Evolutionary conservation across 1,284 basidiomycete species (phyloP).

Genomic region (Tylopilus sp.): DNA sequence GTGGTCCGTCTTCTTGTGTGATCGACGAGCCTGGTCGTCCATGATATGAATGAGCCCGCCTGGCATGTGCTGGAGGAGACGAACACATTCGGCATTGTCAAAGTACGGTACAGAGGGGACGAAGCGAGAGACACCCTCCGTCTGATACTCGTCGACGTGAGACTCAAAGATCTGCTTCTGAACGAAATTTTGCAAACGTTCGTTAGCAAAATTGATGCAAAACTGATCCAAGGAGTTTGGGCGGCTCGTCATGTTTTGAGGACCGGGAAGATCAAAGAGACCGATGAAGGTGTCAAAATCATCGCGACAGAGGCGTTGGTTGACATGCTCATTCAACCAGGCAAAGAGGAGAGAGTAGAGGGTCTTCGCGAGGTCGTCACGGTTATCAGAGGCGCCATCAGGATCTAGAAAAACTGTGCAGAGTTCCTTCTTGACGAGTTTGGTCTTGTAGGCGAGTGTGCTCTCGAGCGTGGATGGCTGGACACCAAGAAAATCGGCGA

Average conservation of each 20-base stretch:
- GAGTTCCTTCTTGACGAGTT: conserved; percentile 89
- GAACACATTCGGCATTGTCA: conserved; percentile 92
- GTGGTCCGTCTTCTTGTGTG: conserved; percentile 87
- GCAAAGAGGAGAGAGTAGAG: conserved; percentile 94
- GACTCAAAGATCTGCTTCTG: conserved; percentile 79
- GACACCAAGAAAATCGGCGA: conserved; percentile 91
- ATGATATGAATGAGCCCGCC: conserved; percentile 95
- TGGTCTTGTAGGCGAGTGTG: conserved; percentile 89
- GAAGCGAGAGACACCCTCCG: conserved; percentile 76
- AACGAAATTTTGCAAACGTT: conserved; percentile 83
- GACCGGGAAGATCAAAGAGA: conserved; percentile 94
- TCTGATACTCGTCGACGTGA: conserved; percentile 76
- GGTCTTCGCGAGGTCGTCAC: conserved; percentile 90
- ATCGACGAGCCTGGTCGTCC: conserved; percentile 89
- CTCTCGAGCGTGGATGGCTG: conserved; percentile 71
- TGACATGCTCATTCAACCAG: conserved; percentile 96
- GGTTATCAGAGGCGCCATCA: conserved; percentile 87
- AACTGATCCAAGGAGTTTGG: conserved; percentile 95
- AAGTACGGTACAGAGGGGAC: conserved; percentile 80
- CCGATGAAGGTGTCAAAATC: conserved; percentile 91
- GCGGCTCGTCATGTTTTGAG: conserved; percentile 79
- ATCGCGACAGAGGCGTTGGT: conserved; percentile 88
- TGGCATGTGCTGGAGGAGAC: conserved; percentile 82
- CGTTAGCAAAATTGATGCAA: conserved; percentile 94
- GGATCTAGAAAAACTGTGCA: conserved; percentile 96